Conservation (phyloP, 441 rosid genomes). For the Pelargonium cotyledonis region DNA sequence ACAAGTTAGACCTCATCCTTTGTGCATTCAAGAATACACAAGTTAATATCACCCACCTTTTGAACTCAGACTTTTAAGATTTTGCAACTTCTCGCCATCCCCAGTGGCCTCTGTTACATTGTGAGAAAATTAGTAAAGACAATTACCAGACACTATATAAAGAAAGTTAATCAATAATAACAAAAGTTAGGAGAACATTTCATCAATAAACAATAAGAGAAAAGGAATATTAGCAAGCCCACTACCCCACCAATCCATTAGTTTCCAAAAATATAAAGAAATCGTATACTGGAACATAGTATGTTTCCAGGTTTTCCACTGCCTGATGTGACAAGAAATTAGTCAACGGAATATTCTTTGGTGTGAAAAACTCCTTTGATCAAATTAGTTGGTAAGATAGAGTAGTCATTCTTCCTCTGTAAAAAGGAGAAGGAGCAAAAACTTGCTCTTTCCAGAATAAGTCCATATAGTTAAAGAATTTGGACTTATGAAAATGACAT, state of each 20-base stretch:
- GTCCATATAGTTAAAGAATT: not conserved
- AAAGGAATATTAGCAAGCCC: not conserved
- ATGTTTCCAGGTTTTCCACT: not conserved
- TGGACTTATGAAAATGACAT: not conserved
- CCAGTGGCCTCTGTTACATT: conserved; percentile 34
- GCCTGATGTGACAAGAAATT: not conserved
- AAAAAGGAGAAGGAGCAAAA: too few species aligned
- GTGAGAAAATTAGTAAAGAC: conserved; percentile 12
- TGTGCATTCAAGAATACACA: not conserved
- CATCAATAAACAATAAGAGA: not conserved
- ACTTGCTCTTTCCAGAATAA: too few species aligned
- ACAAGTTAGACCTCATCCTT: conserved; percentile 9
- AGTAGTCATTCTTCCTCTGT: too few species aligned
- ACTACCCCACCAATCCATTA: not conserved
- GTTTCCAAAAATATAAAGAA: not conserved
- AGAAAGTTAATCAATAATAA: not conserved
- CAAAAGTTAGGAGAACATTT: too few species aligned
- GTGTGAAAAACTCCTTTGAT: not conserved
- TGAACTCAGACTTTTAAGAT: conserved; percentile 62
- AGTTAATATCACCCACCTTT: conserved; percentile 42
- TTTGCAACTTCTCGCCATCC: conserved; percentile 58
- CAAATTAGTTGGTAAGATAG: too few species aligned
- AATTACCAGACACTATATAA: not conserved
- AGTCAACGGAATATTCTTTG: not conserved
- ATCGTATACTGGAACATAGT: not conserved